These are phyloP conservation scores for Cryphonectria naterciae DNA, from an alignment of 2,329 filamentous ascomycete species.

Conservation along the genomic window DNA sequence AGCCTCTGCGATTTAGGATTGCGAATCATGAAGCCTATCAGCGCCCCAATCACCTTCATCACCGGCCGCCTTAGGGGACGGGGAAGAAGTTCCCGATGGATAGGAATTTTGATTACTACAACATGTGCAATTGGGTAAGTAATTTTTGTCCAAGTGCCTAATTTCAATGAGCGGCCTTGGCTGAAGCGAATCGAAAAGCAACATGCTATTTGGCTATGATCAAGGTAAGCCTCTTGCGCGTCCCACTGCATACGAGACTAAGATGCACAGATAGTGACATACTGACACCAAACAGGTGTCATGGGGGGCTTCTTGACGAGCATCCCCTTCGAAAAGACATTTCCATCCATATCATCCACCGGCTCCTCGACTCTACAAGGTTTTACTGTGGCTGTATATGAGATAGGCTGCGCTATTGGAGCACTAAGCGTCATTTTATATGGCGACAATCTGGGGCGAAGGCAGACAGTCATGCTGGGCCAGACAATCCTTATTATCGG, in stretches of 20 bases:
- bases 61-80: conserved; percentile 3
- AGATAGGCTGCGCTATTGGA: conserved; percentile 11
- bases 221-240: not conserved
- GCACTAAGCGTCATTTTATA: conserved; percentile 8
- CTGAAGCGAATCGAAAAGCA: not conserved
- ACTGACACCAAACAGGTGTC: conserved; percentile 4
- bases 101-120: conserved; percentile 8
- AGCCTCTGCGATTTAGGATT: not conserved
- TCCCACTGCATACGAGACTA: not conserved
- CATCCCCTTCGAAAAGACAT: conserved; percentile 1
- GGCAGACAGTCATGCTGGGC: conserved; percentile 14
- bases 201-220: conserved; percentile 18
- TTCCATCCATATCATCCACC: conserved; percentile 5
- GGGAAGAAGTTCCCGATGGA: conserved; percentile 9
- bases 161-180: not conserved
- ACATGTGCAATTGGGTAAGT: conserved; percentile 14
- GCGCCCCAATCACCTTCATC: conserved; percentile 3
- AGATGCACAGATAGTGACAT: not conserved
- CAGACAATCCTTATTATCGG: conserved; percentile 13
- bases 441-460: conserved; percentile 11
- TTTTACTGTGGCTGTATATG: conserved; percentile 13
- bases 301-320: conserved; percentile 17
- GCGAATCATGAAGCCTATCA: conserved; percentile 13
- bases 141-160: not conserved
- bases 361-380: conserved; percentile 16